Percentiles rank a stretch among this genome's conserved stretches.
Evolutionary conservation across 208 protist species (phyloP).

Genomic region (Leishmania gerbilli): DNA sequence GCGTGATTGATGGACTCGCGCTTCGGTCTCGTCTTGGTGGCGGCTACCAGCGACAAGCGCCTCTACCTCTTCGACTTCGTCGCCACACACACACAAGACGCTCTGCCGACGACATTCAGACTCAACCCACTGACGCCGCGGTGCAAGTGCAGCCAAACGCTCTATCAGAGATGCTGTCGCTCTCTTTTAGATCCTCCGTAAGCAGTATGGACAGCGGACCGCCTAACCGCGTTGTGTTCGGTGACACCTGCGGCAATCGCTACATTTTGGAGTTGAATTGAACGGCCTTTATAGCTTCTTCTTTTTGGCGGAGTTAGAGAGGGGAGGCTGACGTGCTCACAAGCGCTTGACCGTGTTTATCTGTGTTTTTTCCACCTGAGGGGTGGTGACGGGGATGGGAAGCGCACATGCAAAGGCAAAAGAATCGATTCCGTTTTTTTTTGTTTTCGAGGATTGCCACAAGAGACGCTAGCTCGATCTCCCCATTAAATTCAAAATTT

Average conservation of each 20-base stretch:
- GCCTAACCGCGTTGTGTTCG: constrained; percentile 10
- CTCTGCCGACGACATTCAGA: background rate
- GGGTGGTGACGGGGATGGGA: background rate
- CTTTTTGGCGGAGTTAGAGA: background rate
- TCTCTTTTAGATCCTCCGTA: constrained; percentile 11
- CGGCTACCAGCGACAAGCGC: constrained; percentile 21
- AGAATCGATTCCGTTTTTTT: background rate
- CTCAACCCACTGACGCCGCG: background rate
- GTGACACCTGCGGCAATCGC: constrained; percentile 35
- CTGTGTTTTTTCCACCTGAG: background rate
- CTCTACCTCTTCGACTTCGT: constrained; percentile 1
- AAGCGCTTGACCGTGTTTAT: background rate
- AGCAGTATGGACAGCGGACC: constrained; percentile 11
- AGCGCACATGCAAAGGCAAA: background rate
- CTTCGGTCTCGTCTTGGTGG: constrained; percentile 18
- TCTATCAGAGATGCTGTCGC: constrained; percentile 13
- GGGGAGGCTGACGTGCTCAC: background rate
- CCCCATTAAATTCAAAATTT: background rate
- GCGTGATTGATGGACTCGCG: constrained; percentile 10
- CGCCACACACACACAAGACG: no score
- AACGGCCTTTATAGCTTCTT: background rate
- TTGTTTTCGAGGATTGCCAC: background rate
- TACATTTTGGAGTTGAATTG: constrained; percentile 16
- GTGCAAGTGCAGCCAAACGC: background rate
- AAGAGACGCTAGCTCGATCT: no score